phyloP scores from a whole-genome alignment of 2,329 filamentous ascomycete species.

The Cladosporium sp. region DNA sequence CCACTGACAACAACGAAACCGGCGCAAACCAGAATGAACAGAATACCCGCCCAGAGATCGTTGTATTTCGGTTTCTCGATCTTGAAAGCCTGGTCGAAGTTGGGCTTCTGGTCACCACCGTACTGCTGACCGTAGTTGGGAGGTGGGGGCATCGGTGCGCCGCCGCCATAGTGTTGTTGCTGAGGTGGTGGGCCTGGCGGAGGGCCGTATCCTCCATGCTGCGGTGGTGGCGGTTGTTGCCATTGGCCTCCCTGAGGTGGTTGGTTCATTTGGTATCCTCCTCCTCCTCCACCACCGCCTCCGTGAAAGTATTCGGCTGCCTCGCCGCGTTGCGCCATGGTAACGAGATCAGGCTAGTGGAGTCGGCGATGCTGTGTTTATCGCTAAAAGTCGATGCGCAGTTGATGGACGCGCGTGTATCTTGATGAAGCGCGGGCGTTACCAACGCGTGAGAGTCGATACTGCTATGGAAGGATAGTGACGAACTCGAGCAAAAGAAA shows the following conservation, averaged over 20 bases:
- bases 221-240: constrained; percentile 28
- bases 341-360: no score
- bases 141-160: constrained; percentile 25
- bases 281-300: constrained; percentile 8
- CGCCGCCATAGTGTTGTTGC: constrained; percentile 10
- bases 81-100: constrained; percentile 77
- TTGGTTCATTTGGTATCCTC: constrained; percentile 15
- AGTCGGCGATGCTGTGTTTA: no score
- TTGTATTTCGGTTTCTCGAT: constrained; percentile 81
- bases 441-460: no score
- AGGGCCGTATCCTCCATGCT: constrained; percentile 24
- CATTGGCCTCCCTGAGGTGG: constrained; percentile 15
- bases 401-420: background rate
- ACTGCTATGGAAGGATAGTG: no score
- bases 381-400: background rate
- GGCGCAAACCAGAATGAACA: constrained; percentile 66
- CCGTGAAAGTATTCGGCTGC: constrained; percentile 36
- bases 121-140: constrained; percentile 32
- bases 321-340: constrained; percentile 26
- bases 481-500: no score
- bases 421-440: no score
- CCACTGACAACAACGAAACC: constrained; percentile 75
- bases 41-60: constrained; percentile 80
- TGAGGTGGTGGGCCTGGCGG: constrained; percentile 14
- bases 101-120: constrained; percentile 42